Evolutionary conservation across 208 protist genomes (phyloP).

Genomic region (Trypanosoma mega): DNA sequence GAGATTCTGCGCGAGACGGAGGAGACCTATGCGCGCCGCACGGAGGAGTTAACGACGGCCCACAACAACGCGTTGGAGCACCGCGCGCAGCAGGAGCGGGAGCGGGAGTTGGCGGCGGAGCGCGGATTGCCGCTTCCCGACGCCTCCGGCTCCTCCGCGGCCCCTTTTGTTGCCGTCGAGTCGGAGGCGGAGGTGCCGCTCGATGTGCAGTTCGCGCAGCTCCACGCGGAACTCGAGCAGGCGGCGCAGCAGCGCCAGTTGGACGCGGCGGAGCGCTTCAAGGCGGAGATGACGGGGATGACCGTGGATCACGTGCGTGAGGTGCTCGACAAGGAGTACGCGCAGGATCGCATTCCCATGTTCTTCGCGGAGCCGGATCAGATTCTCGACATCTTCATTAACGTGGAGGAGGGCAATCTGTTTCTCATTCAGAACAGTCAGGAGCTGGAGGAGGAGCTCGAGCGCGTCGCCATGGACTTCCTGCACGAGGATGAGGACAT

Average conservation of each 20-base stretch:
- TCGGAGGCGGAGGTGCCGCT: slow-evolving; percentile 39
- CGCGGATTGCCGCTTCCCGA: slow-evolving; percentile 14
- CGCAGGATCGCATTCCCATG: slow-evolving; percentile 82
- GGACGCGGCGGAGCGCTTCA: slow-evolving; percentile 34
- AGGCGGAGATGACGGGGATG: slow-evolving; percentile 53
- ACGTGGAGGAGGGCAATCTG: slow-evolving; percentile 95
- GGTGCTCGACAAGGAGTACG: slow-evolving; percentile 56
- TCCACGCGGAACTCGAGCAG: slow-evolving; percentile 51
- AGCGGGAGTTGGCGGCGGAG: slow-evolving; percentile 15
- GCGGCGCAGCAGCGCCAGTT: slow-evolving; percentile 50
- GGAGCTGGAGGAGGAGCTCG: slow-evolving; percentile 93
- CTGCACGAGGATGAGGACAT: slow-evolving; percentile 85
- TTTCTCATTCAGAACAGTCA: slow-evolving; percentile 97
- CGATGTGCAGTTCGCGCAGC: slow-evolving; percentile 48
- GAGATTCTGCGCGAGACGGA: slow-evolving; percentile 64
- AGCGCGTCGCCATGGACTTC: slow-evolving; percentile 88
- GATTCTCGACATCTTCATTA: slow-evolving; percentile 94
- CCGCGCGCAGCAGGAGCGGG: slow-evolving; percentile 17
- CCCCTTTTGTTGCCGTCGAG: slow-evolving; percentile 15
- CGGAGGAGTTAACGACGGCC: slow-evolving; percentile 22
- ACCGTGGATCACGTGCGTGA: slow-evolving; percentile 53
- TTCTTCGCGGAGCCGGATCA: slow-evolving; percentile 92
- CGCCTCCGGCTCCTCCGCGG: not conserved
- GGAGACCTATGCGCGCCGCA: slow-evolving; percentile 35
- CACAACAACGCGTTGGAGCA: slow-evolving; percentile 19